phyloP scores from a whole-genome alignment of 2,329 filamentous ascomycete species.

The Trichoderma pleuroti region DNA sequence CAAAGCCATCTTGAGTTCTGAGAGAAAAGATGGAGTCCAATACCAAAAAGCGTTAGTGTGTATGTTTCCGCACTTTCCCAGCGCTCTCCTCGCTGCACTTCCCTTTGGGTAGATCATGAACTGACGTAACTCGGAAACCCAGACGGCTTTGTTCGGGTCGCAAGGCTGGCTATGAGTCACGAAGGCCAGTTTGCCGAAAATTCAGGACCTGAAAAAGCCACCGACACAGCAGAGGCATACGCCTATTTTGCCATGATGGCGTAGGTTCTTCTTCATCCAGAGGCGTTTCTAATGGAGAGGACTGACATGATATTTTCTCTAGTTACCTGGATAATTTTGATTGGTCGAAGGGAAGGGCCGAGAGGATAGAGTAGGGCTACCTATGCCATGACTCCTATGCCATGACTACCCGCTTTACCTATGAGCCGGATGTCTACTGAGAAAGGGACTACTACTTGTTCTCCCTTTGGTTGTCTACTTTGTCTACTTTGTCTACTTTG shows the following conservation, averaged over 20 bases:
- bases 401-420: neutral
- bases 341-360: neutral
- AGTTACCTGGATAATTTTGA: neutral
- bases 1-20: neutral
- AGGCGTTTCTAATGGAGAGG: neutral
- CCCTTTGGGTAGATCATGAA: neutral
- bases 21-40: neutral
- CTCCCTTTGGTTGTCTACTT: no score
- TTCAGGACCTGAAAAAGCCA: neutral
- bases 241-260: neutral
- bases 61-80: neutral
- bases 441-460: neutral
- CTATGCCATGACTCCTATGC: neutral
- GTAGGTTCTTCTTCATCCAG: neutral
- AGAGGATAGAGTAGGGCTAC: neutral
- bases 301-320: neutral
- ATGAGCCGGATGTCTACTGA: neutral
- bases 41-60: neutral
- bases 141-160: no score
- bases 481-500: no score
- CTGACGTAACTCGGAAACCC: neutral
- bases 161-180: neutral
- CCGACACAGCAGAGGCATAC: neutral
- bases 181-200: neutral
- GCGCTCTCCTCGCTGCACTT: neutral